Evolutionary conservation across 495 filamentous ascomycete genomes (phyloP).

Genomic region (Podospora pseudoanserina): DNA sequence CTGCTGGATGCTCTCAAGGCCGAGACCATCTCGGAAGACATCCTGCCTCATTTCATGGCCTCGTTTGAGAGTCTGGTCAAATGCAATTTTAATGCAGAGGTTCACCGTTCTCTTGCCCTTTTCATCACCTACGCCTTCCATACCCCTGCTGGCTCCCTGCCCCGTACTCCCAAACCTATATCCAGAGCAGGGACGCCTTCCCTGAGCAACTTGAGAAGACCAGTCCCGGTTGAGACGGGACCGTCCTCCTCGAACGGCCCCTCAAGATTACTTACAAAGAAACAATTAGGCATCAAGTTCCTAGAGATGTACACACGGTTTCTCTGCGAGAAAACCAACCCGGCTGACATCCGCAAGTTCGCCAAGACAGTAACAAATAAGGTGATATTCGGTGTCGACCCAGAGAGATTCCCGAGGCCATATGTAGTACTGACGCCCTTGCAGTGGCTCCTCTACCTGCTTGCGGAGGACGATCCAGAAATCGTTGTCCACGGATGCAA

Average conservation of each 20-base stretch:
- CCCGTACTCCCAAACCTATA: constrained; percentile 49
- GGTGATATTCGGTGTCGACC: constrained; percentile 50
- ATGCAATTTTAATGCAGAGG: constrained; percentile 73
- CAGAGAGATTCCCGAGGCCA: constrained; percentile 18
- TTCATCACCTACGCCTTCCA: constrained; percentile 93
- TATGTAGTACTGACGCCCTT: constrained; percentile 39
- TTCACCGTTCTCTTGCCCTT: constrained; percentile 79
- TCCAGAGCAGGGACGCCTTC: constrained; percentile 38
- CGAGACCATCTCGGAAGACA: constrained; percentile 66
- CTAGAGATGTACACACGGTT: constrained; percentile 78
- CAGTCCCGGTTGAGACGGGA: constrained; percentile 33
- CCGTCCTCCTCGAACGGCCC: constrained; percentile 14
- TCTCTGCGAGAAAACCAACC: constrained; percentile 68
- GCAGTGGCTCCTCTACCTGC: constrained; percentile 91
- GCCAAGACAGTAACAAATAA: constrained; percentile 94
- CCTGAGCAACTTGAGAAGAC: constrained; percentile 28
- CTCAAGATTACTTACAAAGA: constrained; percentile 42
- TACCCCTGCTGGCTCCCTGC: constrained; percentile 49
- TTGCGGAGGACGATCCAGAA: constrained; percentile 81
- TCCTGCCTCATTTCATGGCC: constrained; percentile 68
- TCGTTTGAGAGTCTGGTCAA: constrained; percentile 75
- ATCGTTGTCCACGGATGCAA: constrained; percentile 78
- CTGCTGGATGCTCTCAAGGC: constrained; percentile 84
- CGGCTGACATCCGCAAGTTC: constrained; percentile 74
- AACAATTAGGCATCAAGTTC: constrained; percentile 68